Conservation (phyloP, 2,329 filamentous ascomycete genomes). For the Fusarium sp. region DNA sequence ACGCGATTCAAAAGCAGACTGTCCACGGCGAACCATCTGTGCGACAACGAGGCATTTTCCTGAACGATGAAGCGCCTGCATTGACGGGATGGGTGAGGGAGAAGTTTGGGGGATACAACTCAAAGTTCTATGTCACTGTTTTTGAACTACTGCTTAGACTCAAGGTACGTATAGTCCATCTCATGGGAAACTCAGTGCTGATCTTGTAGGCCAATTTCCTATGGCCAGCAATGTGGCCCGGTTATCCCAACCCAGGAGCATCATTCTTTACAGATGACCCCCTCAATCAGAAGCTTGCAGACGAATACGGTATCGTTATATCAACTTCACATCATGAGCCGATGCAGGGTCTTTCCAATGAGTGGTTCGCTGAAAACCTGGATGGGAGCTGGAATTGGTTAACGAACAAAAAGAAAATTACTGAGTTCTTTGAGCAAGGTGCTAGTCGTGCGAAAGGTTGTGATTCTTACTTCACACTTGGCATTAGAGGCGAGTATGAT, state of each 20-base stretch:
- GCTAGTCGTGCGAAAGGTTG: slow-evolving; percentile 4
- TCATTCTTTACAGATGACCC: slow-evolving; percentile 73
- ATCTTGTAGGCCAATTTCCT: slow-evolving; percentile 66
- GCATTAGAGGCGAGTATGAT: slow-evolving; percentile 34
- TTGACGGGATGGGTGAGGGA: slow-evolving; percentile 68
- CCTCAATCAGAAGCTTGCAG: slow-evolving; percentile 67
- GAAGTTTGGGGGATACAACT: slow-evolving; percentile 62
- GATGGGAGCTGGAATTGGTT: slow-evolving; percentile 37
- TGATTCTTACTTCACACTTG: slow-evolving; percentile 35
- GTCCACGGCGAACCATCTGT: slow-evolving; percentile 63
- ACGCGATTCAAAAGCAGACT: slow-evolving; percentile 6
- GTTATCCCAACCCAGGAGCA: slow-evolving; percentile 58
- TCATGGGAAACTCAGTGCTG: fast-evolving
- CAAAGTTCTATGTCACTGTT: slow-evolving; percentile 69
- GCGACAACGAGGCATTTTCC: slow-evolving; percentile 70
- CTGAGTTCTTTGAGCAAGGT: slow-evolving; percentile 25
- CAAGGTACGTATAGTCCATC: not conserved
- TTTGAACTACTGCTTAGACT: slow-evolving; percentile 64
- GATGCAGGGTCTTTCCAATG: slow-evolving; percentile 32
- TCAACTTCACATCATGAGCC: slow-evolving; percentile 36
- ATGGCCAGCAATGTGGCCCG: slow-evolving; percentile 75
- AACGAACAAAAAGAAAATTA: slow-evolving; percentile 28
- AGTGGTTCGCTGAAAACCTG: slow-evolving; percentile 23
- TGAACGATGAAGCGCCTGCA: slow-evolving; percentile 64
- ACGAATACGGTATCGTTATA: slow-evolving; percentile 48